Evolutionary conservation across 495 filamentous ascomycete species (phyloP).

Genomic region (Penicillium odoratum): DNA sequence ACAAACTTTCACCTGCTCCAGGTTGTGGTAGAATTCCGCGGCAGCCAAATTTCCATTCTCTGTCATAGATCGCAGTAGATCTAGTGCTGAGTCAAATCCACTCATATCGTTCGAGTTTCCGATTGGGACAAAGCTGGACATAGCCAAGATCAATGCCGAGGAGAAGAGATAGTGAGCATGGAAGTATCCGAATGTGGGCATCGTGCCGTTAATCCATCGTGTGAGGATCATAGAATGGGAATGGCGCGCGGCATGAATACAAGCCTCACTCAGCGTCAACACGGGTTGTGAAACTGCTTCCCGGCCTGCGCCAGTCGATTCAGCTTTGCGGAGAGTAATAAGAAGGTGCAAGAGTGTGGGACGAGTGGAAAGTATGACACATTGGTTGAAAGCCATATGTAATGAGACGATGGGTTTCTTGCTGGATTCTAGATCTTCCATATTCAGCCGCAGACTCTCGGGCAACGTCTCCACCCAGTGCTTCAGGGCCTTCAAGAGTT

Average conservation of each 20-base stretch:
- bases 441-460: conserved; percentile 39
- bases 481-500: conserved; percentile 44
- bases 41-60: conserved; percentile 46
- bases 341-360: conserved; percentile 45
- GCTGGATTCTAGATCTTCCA: conserved; percentile 40
- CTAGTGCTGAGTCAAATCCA: conserved; percentile 41
- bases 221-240: conserved; percentile 45
- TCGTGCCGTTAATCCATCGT: conserved; percentile 46
- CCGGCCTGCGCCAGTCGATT: conserved; percentile 3
- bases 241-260: conserved; percentile 46
- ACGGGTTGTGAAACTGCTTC: conserved; percentile 40
- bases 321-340: conserved; percentile 34
- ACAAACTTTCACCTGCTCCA: conserved; percentile 38
- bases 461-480: conserved; percentile 48
- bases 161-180: conserved; percentile 50
- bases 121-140: conserved; percentile 44
- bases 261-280: conserved; percentile 45
- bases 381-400: conserved; percentile 47
- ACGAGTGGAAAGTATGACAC: conserved; percentile 44
- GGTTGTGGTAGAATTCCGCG: conserved; percentile 40
- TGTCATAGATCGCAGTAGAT: conserved; percentile 41
- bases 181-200: conserved; percentile 48
- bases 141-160: conserved; percentile 40
- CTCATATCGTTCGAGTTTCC: conserved; percentile 37
- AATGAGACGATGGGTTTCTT: conserved; percentile 41